Evolutionary conservation across 2,329 filamentous ascomycete genomes (phyloP).

Genomic region (Claviceps paspali): DNA sequence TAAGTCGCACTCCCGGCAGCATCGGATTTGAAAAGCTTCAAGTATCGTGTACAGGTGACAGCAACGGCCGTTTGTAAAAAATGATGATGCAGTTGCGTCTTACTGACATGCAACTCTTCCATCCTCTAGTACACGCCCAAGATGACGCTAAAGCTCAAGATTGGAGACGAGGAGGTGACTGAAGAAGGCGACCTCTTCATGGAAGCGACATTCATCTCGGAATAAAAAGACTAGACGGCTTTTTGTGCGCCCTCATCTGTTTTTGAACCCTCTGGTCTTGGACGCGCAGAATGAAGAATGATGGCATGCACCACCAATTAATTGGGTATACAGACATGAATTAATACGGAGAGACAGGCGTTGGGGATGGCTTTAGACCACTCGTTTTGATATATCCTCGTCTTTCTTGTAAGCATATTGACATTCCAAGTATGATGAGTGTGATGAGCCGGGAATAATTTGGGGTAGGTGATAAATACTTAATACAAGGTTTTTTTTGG

Average conservation of each 20-base stretch:
- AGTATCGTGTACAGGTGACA: background rate
- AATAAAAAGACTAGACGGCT: constrained; percentile 7
- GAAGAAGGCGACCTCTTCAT: constrained; percentile 71
- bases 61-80: no score
- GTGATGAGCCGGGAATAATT: constrained; percentile 2
- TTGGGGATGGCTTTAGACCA: constrained; percentile 13
- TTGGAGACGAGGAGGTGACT: constrained; percentile 61
- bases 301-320: no score
- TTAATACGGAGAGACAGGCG: constrained; percentile 9
- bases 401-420: constrained; percentile 5
- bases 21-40: no score
- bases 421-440: no score
- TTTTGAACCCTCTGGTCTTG: background rate
- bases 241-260: background rate
- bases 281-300: constrained; percentile 3
- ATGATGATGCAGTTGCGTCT: background rate
- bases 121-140: constrained; percentile 52
- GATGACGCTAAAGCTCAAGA: constrained; percentile 65
- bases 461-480: background rate
- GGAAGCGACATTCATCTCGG: constrained; percentile 94
- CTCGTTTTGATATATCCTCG: constrained; percentile 10
- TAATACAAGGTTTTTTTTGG: constrained; percentile 2
- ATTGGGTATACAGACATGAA: constrained; percentile 8
- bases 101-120: background rate
- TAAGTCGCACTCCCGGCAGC: constrained; percentile 24